Conservation (phyloP, 805 yeast species). For the Helenozyma baotianmanensis region DNA sequence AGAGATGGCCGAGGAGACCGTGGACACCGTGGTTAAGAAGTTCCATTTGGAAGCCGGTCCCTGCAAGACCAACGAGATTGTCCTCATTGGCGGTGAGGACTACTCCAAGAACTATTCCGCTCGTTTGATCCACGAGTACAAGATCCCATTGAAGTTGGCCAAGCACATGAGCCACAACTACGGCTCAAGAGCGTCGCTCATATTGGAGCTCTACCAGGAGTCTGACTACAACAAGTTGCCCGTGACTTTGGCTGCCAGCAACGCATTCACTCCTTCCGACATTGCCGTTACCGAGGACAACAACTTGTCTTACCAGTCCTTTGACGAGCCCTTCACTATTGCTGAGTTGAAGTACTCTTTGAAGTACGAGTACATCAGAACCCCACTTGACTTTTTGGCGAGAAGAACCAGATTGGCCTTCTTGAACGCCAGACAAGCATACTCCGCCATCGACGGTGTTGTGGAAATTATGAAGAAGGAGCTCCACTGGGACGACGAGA, state of each 20-base stretch:
- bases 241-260: constrained; percentile 49
- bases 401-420: constrained; percentile 93
- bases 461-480: constrained; percentile 81
- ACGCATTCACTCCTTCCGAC: constrained; percentile 28
- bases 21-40: constrained; percentile 60
- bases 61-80: constrained; percentile 50
- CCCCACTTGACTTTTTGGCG: constrained; percentile 85
- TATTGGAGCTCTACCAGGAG: constrained; percentile 52
- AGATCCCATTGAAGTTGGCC: constrained; percentile 69
- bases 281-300: constrained; percentile 22
- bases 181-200: constrained; percentile 83
- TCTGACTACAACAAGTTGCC: constrained; percentile 59
- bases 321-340: constrained; percentile 80
- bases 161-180: constrained; percentile 80
- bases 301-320: constrained; percentile 44
- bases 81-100: constrained; percentile 76
- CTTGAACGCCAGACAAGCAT: constrained; percentile 81
- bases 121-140: constrained; percentile 73
- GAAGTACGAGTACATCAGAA: constrained; percentile 78
- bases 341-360: constrained; percentile 85
- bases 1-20: constrained; percentile 95
- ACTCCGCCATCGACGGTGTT: constrained; percentile 75
- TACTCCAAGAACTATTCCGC: constrained; percentile 72
- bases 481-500: constrained; percentile 63
- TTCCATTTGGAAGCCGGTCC: constrained; percentile 38